phyloP scores from a whole-genome alignment of 257 asterid species.

The Paraleonurus japonicus region DNA sequence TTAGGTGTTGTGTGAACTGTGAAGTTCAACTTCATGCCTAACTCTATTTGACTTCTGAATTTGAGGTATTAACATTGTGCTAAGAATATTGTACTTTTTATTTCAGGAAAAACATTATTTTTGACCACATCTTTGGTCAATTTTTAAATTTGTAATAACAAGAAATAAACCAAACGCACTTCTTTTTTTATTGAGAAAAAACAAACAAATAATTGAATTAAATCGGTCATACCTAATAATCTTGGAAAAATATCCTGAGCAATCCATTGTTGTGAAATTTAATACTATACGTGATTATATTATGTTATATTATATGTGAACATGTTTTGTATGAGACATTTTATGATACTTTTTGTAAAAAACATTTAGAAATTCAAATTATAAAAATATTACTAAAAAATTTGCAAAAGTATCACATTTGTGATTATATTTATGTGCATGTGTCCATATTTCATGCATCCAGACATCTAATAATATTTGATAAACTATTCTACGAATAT shows the following conservation, averaged over 20 bases:
- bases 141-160: not conserved
- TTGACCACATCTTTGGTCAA: not conserved
- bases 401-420: too few species aligned
- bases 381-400: too few species aligned
- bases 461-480: too few species aligned
- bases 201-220: not conserved
- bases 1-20: slow-evolving; percentile 15
- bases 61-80: not conserved
- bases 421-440: too few species aligned
- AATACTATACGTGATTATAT: too few species aligned
- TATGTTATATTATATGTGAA: too few species aligned
- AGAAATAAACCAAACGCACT: not conserved
- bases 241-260: not conserved
- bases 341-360: too few species aligned
- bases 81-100: slow-evolving; percentile 11
- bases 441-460: too few species aligned
- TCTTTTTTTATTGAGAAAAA: not conserved
- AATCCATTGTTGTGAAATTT: not conserved
- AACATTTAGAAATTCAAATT: too few species aligned
- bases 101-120: not conserved
- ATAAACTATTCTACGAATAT: too few species aligned
- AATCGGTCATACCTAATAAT: not conserved
- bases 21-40: slow-evolving; percentile 28
- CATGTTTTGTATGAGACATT: too few species aligned
- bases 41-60: slow-evolving; percentile 27